Base-by-base conservation (phyloP, 441 rosid species). In the Eruca vesicaria region DNA sequence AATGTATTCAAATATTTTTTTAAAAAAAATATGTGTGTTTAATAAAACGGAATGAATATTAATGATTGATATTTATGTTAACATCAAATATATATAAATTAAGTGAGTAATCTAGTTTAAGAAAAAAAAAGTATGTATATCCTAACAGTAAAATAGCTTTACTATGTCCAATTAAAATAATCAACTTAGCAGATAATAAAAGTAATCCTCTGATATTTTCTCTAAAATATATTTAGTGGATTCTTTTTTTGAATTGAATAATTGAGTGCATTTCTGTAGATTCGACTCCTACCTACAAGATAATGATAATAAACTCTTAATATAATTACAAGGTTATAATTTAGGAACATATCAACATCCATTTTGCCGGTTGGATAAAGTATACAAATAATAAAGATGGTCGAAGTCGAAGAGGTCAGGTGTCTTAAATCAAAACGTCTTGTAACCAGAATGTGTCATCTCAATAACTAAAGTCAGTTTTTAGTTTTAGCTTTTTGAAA, bases 341-440 rank as follows among this genome's bases (percentile, higher is more conserved):
- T 43, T 63, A 56, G 28, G 9, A 20, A 55, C 61, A 76, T 63
- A 63, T 76, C 75, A 69, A 76, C 75, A 76, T 69, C 75, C 41
- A 56, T 12, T n/a, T 57, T 64, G 79, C 71, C 79, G 71, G 79
- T 63, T 69, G n/a, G 61, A 69, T 63, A 32, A 36, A 50, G 10
- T 33, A 59, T 48, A 18, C 68, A n/a, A 33, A 16, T 32, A 26
- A 61, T 60, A 23, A 23, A 62, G 56, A 62, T 62, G 26, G 56
- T 31, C 29, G 79, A 68, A 75, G 56, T 31, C 29, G 79, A 68
- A 75, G 50, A 28, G 69, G 74, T 53, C 74, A 74, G 55, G n/a
- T 16, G 16, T 50, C 28, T 26, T 52, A 33, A 21, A 66, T 38
- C 50, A 41, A 73, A 41, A 55, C 57, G 71, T 43, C 43, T 19